Evolutionary conservation across 2,329 filamentous ascomycete species (phyloP).

Genomic region (Botrytis byssoidea): DNA sequence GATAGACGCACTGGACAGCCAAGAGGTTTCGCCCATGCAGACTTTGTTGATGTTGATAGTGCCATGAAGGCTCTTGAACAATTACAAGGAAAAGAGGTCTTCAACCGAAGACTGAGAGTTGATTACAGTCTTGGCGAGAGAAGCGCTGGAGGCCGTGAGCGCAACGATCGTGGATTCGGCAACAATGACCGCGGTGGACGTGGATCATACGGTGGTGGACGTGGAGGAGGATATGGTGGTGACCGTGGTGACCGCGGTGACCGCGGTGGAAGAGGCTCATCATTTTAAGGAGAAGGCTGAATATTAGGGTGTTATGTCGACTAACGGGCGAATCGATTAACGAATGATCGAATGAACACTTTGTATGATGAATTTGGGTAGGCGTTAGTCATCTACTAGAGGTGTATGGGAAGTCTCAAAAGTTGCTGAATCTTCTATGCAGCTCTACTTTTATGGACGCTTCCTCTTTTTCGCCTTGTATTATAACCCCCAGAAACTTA

Average conservation of each 20-base stretch:
- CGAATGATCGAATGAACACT: slow-evolving; percentile 16
- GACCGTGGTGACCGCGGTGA: background rate
- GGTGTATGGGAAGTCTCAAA: slow-evolving; percentile 31
- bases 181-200: background rate
- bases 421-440: slow-evolving; percentile 23
- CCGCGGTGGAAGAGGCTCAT: slow-evolving; percentile 1
- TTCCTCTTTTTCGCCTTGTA: slow-evolving; percentile 31
- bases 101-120: slow-evolving; percentile 62
- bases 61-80: slow-evolving; percentile 59
- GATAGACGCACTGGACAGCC: slow-evolving; percentile 78
- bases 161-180: background rate
- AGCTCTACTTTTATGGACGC: slow-evolving; percentile 21
- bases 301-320: background rate
- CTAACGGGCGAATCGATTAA: background rate
- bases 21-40: slow-evolving; percentile 80
- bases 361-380: slow-evolving; percentile 24
- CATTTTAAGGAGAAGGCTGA: slow-evolving; percentile 3
- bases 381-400: slow-evolving; percentile 21
- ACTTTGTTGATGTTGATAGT: slow-evolving; percentile 68
- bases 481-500: slow-evolving; percentile 24
- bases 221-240: background rate
- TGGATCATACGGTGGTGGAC: background rate
- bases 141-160: background rate
- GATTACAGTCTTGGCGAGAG: slow-evolving; percentile 50
- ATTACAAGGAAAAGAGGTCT: slow-evolving; percentile 58